A percentile compares a stretch with the other conserved stretches of the same genome.
These are phyloP conservation scores for Baeospora myosura DNA, from an alignment of 1,284 basidiomycete species.

Conservation along the genomic window DNA sequence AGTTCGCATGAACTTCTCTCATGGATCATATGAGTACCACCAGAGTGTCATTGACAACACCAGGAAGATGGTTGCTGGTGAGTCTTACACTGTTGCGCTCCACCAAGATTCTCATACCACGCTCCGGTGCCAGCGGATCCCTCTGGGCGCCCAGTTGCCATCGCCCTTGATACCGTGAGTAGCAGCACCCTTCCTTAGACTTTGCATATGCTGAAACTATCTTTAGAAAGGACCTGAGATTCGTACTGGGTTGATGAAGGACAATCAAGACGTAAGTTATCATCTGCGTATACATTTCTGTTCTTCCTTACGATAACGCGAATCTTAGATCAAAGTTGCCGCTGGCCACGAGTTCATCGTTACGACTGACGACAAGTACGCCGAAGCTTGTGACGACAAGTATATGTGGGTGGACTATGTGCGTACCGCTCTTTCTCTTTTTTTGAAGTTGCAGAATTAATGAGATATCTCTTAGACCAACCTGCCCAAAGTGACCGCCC, in stretches of 20 bases:
- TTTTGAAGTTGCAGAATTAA: no score
- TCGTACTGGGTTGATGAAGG: slow-evolving; percentile 90
- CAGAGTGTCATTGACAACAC: slow-evolving; percentile 97
- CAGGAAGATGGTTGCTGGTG: slow-evolving; percentile 73
- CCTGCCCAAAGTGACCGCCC: slow-evolving; percentile 90
- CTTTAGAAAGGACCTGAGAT: slow-evolving; percentile 97
- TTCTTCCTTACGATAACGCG: slow-evolving; percentile 7
- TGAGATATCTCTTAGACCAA: slow-evolving; percentile 55
- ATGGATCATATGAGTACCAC: slow-evolving; percentile 95
- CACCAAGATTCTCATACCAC: slow-evolving; percentile 8
- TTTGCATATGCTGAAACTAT: slow-evolving; percentile 9
- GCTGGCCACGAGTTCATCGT: slow-evolving; percentile 95
- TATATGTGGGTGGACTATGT: slow-evolving; percentile 90
- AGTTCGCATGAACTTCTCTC: slow-evolving; percentile 99
- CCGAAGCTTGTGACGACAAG: slow-evolving; percentile 76
- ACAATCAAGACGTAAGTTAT: slow-evolving; percentile 74
- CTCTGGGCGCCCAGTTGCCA: slow-evolving; percentile 86
- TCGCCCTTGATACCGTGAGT: slow-evolving; percentile 91
- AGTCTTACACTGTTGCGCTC: slow-evolving; percentile 17
- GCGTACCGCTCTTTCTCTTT: slow-evolving; percentile 25
- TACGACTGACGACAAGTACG: slow-evolving; percentile 80
- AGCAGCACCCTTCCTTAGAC: slow-evolving; percentile 17
- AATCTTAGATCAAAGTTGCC: slow-evolving; percentile 63
- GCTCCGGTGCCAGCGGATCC: slow-evolving; percentile 44
- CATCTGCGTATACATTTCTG: slow-evolving; percentile 9